Evolutionary conservation across 1,139 yeast species (phyloP).

Genomic region (Eremothecium coryli): DNA sequence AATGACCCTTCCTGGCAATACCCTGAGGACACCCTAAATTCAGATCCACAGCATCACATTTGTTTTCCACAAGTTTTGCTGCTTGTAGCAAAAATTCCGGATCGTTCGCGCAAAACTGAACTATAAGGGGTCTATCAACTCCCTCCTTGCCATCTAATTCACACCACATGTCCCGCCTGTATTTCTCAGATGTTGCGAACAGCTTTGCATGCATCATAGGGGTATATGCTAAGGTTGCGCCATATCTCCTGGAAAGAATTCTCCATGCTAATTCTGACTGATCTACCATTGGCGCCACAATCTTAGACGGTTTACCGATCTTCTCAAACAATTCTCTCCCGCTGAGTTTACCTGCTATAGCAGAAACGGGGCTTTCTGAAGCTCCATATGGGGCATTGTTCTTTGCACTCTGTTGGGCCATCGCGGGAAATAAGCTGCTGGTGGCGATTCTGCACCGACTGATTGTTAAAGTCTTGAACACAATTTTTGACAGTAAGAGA

Average conservation of each 20-base stretch:
- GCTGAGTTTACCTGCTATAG: conserved; percentile 23
- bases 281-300: conserved; percentile 98
- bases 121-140: conserved; percentile 72
- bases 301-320: conserved; percentile 67
- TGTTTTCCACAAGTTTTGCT: conserved; percentile 66
- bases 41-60: conserved; percentile 92
- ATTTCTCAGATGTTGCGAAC: conserved; percentile 77
- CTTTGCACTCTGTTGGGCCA: too few species aligned
- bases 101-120: conserved; percentile 94
- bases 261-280: conserved; percentile 97
- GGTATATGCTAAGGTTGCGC: conserved; percentile 89
- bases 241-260: conserved; percentile 72
- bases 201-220: conserved; percentile 95
- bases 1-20: conserved; percentile 87
- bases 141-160: conserved; percentile 61
- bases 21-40: conserved; percentile 98
- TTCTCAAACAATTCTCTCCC: conserved; percentile 67
- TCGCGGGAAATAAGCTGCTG: too few species aligned
- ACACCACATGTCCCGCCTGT: conserved; percentile 65
- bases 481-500: too few species aligned
- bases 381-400: too few species aligned
- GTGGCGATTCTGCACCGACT: too few species aligned
- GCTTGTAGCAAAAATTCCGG: conserved; percentile 77
- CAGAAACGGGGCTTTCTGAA: too few species aligned
- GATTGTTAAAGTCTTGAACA: too few species aligned